Evolutionary conservation across 306 rosid species (phyloP), one percentile per base, ranked within the genome.

Genomic region (Lathyrus sativus): DNA sequence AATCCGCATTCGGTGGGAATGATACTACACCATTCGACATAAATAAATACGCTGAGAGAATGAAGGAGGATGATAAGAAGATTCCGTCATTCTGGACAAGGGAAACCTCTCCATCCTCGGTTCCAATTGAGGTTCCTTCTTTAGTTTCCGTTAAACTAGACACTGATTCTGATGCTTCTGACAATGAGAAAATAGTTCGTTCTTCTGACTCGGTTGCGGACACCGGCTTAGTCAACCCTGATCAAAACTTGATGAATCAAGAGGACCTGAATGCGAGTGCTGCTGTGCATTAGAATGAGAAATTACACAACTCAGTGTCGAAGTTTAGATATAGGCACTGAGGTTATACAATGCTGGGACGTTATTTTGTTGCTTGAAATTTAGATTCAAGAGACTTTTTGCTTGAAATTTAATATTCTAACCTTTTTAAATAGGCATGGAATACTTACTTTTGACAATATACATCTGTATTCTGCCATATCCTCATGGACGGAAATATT

Each of bases 1-100:
- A 88, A 78, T 79, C 95, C 76, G 89, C 91, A 62, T 95, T 95
- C 61, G 96, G 96, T 9, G 99, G 99, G 62, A 90, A 90, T 7
- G 79, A 85, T 45, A 42, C 64, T 65, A 28, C 76, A 9, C 84
- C 79, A 24, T 95, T 95, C 55, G 95, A 95, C 67, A 73, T 87
- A 49, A 85, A 51, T 61, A 88, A 64, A 65, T 90, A 90, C 57
- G 91, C 91, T 0, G 96, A 88, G 84, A 81, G 84, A 79, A 93
- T 93, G 97, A 87, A 56, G 73, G 96, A 86, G 78, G 95, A 90
- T 26, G 96, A 90, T 70, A 81, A 81, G 80, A 84, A 62, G 85
- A 82, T 62, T 72, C 66, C 79, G 11, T 44, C 84, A n/a, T 74
- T 77, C 67, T 86, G 96, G 90, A 72, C 79, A 19, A 74, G 74